These are phyloP conservation scores for Przewalskia tangutica DNA, from an alignment of 257 asterid species.

Conservation along the genomic window DNA sequence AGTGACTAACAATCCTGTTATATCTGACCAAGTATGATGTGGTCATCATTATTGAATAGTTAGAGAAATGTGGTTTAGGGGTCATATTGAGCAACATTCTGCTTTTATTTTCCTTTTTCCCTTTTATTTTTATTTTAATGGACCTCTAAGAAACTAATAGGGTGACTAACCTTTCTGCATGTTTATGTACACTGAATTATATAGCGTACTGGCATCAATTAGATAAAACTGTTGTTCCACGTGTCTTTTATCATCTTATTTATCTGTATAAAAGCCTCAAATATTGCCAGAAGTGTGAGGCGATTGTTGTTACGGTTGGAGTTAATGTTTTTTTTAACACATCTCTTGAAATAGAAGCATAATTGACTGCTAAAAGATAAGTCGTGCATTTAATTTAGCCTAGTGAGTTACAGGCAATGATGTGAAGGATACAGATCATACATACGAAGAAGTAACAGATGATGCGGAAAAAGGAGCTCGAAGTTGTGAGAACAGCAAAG, in stretches of 20 bases:
- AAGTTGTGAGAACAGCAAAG: slow-evolving; percentile 52
- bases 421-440: slow-evolving; percentile 33
- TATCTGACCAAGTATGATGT: not conserved
- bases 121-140: not conserved
- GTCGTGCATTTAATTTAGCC: not conserved
- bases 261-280: not conserved
- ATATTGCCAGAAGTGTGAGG: not conserved
- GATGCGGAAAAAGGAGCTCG: slow-evolving; percentile 33
- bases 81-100: not conserved
- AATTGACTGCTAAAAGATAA: not conserved
- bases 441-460: slow-evolving; percentile 35
- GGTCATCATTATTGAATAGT: not conserved
- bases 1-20: not conserved
- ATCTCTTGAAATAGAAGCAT: not conserved
- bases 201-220: not conserved
- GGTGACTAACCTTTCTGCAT: not conserved
- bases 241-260: not conserved
- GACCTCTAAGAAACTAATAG: not conserved
- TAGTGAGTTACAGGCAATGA: slow-evolving; percentile 44
- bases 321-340: not conserved
- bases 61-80: not conserved
- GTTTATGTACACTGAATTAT: not conserved
- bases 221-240: not conserved
- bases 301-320: not conserved
- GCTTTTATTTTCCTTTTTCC: not conserved